A percentile compares a stretch with the other conserved stretches of the same genome.
Conservation (phyloP, 805 yeast genomes). For the Groenewaldozyma salmanticensis region DNA sequence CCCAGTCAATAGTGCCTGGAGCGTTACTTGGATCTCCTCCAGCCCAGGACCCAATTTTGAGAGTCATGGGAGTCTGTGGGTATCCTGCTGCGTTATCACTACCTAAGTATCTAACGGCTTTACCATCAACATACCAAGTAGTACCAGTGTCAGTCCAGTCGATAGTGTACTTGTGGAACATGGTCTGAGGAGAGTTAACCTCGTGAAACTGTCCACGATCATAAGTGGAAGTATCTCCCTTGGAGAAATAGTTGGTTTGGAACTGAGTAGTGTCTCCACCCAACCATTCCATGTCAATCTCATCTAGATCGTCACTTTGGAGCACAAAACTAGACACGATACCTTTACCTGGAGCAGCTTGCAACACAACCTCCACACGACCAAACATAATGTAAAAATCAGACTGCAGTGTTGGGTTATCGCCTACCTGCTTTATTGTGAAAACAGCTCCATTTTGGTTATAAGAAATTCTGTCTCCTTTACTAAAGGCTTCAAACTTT, state of each 20-base stretch:
- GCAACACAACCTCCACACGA: slow-evolving; percentile 57
- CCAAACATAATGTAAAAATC: slow-evolving; percentile 87
- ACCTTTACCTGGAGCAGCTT: slow-evolving; percentile 72
- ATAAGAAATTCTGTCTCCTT: slow-evolving; percentile 32
- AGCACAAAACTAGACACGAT: slow-evolving; percentile 72
- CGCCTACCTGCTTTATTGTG: slow-evolving; percentile 51
- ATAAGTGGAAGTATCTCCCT: slow-evolving; percentile 68
- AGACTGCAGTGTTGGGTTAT: slow-evolving; percentile 71
- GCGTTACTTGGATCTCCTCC: slow-evolving; percentile 42
- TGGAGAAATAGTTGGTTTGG: slow-evolving; percentile 65
- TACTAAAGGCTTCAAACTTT: slow-evolving; percentile 31
- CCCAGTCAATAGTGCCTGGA: slow-evolving; percentile 62
- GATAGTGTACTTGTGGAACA: slow-evolving; percentile 67
- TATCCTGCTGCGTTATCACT: slow-evolving; percentile 53
- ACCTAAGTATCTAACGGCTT: slow-evolving; percentile 50
- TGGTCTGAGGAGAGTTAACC: slow-evolving; percentile 45
- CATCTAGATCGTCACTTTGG: slow-evolving; percentile 80
- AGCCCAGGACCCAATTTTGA: slow-evolving; percentile 51
- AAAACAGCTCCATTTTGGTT: slow-evolving; percentile 51
- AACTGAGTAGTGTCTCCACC: slow-evolving; percentile 70
- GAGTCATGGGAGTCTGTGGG: slow-evolving; percentile 83
- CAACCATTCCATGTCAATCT: slow-evolving; percentile 79
- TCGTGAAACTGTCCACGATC: slow-evolving; percentile 70
- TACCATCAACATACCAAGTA: slow-evolving; percentile 68
- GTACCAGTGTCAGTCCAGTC: slow-evolving; percentile 69